phyloP scores from a whole-genome alignment of 2,329 filamentous ascomycete genomes.

The Pseudonectria foliicola region DNA sequence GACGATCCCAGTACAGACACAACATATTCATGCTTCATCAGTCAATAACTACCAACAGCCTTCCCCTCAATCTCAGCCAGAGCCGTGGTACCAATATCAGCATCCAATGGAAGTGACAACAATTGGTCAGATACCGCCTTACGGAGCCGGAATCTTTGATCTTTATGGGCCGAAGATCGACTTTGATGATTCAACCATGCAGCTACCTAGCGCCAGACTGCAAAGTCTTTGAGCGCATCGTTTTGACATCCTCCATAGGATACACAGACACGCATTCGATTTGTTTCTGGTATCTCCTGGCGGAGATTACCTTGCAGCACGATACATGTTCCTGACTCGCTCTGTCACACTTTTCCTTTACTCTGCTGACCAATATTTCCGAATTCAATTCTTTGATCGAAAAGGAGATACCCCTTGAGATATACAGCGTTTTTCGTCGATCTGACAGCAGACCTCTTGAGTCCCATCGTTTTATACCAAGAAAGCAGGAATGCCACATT shows the following conservation, averaged over 20 bases:
- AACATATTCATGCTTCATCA: slow-evolving; percentile 16
- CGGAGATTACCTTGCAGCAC: slow-evolving; percentile 17
- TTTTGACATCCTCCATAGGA: slow-evolving; percentile 7
- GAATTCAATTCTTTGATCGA: not conserved
- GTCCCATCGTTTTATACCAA: too few species aligned
- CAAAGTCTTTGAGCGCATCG: slow-evolving; percentile 42
- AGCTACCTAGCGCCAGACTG: slow-evolving; percentile 52
- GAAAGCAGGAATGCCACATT: too few species aligned
- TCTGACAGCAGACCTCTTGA: slow-evolving; percentile 1
- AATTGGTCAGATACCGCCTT: slow-evolving; percentile 45
- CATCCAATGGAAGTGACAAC: slow-evolving; percentile 49
- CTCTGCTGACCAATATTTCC: not conserved
- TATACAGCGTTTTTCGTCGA: slow-evolving; percentile 15
- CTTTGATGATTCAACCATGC: slow-evolving; percentile 50
- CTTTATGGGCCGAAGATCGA: slow-evolving; percentile 50
- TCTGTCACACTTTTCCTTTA: slow-evolving; percentile 13
- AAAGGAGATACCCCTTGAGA: slow-evolving; percentile 26
- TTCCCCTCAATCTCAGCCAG: slow-evolving; percentile 34
- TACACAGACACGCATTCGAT: not conserved
- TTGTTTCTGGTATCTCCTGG: slow-evolving; percentile 6
- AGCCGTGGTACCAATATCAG: slow-evolving; percentile 53
- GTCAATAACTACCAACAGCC: slow-evolving; percentile 30
- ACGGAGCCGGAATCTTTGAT: slow-evolving; percentile 43
- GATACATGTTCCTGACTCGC: too few species aligned
- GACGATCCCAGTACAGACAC: slow-evolving; percentile 28